Conservation (phyloP, 2,329 filamentous ascomycete genomes). For the Colletotrichum navitas region DNA sequence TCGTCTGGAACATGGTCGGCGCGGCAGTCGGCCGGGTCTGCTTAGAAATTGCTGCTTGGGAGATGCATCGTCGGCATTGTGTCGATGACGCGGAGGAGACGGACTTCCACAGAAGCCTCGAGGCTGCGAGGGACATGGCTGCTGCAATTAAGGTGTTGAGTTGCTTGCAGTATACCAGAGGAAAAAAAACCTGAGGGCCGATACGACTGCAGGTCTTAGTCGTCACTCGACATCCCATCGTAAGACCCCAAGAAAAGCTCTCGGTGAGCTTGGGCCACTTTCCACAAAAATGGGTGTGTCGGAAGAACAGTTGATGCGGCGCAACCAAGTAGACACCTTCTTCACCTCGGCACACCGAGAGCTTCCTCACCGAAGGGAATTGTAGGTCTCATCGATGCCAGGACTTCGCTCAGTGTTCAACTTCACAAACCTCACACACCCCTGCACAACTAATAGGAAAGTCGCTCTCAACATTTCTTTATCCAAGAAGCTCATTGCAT, state of each 20-base stretch:
- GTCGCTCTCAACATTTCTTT: neutral
- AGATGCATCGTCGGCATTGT: constrained; percentile 60
- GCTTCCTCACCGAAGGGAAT: constrained; percentile 15
- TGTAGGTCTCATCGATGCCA: constrained; percentile 22
- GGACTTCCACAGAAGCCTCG: constrained; percentile 52
- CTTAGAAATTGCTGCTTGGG: constrained; percentile 52
- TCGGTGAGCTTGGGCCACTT: constrained; percentile 32
- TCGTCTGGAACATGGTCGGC: constrained; percentile 49
- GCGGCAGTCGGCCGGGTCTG: constrained; percentile 52
- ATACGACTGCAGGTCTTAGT: neutral
- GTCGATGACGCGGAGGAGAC: constrained; percentile 50
- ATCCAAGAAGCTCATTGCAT: neutral
- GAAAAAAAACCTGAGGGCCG: neutral
- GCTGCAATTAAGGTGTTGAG: neutral
- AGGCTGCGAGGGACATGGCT: constrained; percentile 56
- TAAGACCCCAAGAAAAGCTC: constrained; percentile 32
- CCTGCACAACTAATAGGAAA: constrained; percentile 5
- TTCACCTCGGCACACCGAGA: constrained; percentile 23
- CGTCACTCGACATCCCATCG: constrained; percentile 17
- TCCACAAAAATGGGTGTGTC: neutral
- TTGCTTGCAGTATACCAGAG: neutral
- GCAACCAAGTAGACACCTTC: neutral
- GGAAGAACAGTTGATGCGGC: constrained; percentile 38
- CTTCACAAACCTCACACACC: constrained; percentile 11
- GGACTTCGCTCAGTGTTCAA: constrained; percentile 4